Evolutionary conservation across 192 early-diverging fungal genomes (phyloP), one percentile per base, ranked within the genome.

Genomic region (Chytriomyces hyalinus): DNA sequence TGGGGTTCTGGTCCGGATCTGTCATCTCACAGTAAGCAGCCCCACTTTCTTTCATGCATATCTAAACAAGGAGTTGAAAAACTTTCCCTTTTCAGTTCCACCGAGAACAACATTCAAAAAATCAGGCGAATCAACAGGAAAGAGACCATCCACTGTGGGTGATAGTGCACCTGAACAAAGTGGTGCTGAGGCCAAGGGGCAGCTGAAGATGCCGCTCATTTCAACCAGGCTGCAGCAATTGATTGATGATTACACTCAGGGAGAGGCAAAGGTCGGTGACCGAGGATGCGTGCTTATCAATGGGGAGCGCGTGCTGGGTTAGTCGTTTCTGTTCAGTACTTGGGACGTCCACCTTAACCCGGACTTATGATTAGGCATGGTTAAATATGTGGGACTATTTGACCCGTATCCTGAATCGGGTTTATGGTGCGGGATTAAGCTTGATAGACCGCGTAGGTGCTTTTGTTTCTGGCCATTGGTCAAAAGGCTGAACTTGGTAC

Each of bases 1-100:
- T 86, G 84, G 84, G 84, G 82, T 46, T 69, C 67, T 46, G 84
- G 84, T 22, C 84, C 84, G 26, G 70, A 77, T 68, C 62, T 82
- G 36, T 76, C 80, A 7, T 67, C 72, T 11, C 84, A 86, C 73
- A 68, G 84, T 86, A 68, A 84, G 84, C 79, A 50, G 46, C 70
- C n/a, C 44, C 49, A 22, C 7, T 49, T 10, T 65, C 67, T 49
- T n/a, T 15, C 45, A 11, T 68, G 11, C 17, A 1, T n/a, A 43
- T 10, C 45, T 48, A 68, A 68, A 46, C 10, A n/a, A 36, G 20
- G 80, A 53, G 17, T 80, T 51, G 13, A 26, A 36, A 70, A 57
- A 0, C 1, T 36, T 36, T 1, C 26, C 10, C 0, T 15, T 3
- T 46, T 22, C 53, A 61, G 72, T 73, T 36, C 71, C 78, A 20